Base-by-base conservation (phyloP, 257 asterid genomes). In the Coffea canephora region DNA sequence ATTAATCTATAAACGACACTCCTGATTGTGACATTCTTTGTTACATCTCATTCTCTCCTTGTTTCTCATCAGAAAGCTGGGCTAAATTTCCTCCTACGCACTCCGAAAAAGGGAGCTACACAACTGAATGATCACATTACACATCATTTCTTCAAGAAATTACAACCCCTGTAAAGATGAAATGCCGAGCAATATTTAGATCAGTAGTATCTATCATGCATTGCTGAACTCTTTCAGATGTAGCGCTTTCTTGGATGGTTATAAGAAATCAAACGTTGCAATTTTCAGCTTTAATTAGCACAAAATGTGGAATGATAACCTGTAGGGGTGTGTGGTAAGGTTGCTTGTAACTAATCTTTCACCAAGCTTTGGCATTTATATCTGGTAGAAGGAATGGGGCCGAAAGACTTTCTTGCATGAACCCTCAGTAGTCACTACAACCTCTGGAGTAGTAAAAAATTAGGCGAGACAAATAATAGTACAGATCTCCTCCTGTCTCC, bases 1-100 rank as follows among this genome's bases (percentile, higher is more conserved):
- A 68, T 78, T 52, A 78, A 54, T 68, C 54, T 27, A n/a, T 21
- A 18, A 39, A 54, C 27, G 81, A 78, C 81, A 69, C 0, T 21
- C 9, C 18, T 21, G 81, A 78, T 69, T 31, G 75, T 6, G 81
- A 69, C 75, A 15, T 52, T 69, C 59, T 69, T 3, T 4, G 31
- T 68, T 68, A 50, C 75, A 68, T 78, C 76, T 36, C n/a, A 59
- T 50, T 68, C 69, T 27, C 6, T 36, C 74, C n/a, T 21, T 39
- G 25, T 36, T 19, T 21, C 49, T 64, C 1, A 69, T 50, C 15
- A 6, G 2, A 14, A 61, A 75, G n/a, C 43, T 11, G n/a, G 59
- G 23, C n/a, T 59, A 3, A 19, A 36, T 74, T 57, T 57, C 13
- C 50, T 9, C n/a, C 55, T 36, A 0, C 5, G 43, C 43, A 3